phyloP scores from a whole-genome alignment of 345 rosid genomes.

The Tarenaya hassleriana region DNA sequence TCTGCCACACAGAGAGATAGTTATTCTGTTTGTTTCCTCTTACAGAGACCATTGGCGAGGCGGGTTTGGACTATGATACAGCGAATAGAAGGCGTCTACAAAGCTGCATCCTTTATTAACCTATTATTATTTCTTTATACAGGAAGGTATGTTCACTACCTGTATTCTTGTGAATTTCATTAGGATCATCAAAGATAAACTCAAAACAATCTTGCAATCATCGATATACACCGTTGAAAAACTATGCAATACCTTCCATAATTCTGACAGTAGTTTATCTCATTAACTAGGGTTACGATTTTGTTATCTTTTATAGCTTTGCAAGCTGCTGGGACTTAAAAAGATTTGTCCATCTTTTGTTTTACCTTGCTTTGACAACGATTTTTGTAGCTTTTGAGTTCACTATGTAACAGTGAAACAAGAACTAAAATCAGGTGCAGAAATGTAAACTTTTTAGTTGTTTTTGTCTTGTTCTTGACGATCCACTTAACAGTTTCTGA shows the following conservation, averaged over 20 bases:
- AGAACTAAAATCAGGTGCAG: no score
- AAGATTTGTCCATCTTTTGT: neutral
- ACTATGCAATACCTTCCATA: neutral
- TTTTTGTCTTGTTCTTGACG: no score
- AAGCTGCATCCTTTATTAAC: conserved; percentile 87
- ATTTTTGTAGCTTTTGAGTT: neutral
- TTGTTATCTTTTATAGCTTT: no score
- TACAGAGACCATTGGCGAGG: conserved; percentile 78
- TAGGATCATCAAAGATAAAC: conserved; percentile 4
- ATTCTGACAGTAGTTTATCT: neutral
- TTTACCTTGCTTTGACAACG: neutral
- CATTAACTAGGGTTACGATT: neutral
- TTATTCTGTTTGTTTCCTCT: conserved; percentile 14
- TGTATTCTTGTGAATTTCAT: neutral
- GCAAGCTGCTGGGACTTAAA: no score
- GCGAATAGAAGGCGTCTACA: conserved; percentile 75
- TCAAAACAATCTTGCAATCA: neutral
- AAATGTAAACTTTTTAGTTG: no score
- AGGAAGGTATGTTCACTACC: conserved; percentile 54
- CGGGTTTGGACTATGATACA: conserved; percentile 76
- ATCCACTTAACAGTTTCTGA: no score
- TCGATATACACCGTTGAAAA: neutral
- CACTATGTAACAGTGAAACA: neutral
- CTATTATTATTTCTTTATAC: conserved; percentile 81
- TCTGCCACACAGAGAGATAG: neutral